Percentiles rank a stretch among this genome's conserved stretches.
These are phyloP conservation scores for Globisporangium paroecandrum DNA, from an alignment of 352 stramenopile species.

Conservation along the genomic window DNA sequence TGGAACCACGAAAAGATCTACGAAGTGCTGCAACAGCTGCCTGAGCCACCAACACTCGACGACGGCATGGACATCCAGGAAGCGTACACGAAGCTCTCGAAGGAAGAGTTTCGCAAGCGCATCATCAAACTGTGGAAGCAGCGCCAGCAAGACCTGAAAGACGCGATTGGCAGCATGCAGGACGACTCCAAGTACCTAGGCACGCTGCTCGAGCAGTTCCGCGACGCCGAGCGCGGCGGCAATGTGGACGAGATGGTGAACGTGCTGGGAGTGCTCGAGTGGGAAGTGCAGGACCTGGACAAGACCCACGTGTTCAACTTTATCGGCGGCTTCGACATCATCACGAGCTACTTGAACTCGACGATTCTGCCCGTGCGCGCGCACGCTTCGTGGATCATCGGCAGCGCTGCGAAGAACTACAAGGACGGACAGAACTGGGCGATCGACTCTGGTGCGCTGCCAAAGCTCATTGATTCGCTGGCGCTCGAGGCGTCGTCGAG, in stretches of 20 bases:
- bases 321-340: constrained; percentile 74
- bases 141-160: constrained; percentile 76
- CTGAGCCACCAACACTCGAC: constrained; percentile 65
- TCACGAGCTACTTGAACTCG: constrained; percentile 69
- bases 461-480: constrained; percentile 60
- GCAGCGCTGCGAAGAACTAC: constrained; percentile 82
- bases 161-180: constrained; percentile 73
- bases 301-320: constrained; percentile 87
- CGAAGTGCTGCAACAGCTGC: constrained; percentile 71
- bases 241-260: constrained; percentile 46
- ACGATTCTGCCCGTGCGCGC: constrained; percentile 60
- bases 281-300: constrained; percentile 86
- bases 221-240: constrained; percentile 48
- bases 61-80: constrained; percentile 74
- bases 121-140: constrained; percentile 82
- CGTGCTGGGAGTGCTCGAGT: constrained; percentile 72
- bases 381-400: constrained; percentile 64
- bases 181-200: constrained; percentile 77
- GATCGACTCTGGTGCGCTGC: constrained; percentile 69
- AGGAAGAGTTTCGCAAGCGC: constrained; percentile 64
- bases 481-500: constrained; percentile 24
- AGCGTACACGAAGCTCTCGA: constrained; percentile 59
- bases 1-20: constrained; percentile 89
- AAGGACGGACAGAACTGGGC: constrained; percentile 78
- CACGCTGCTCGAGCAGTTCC: constrained; percentile 69